These are phyloP conservation scores for Fraxinus baroniana DNA, from an alignment of 305 asterid genomes.

Conservation along the genomic window DNA sequence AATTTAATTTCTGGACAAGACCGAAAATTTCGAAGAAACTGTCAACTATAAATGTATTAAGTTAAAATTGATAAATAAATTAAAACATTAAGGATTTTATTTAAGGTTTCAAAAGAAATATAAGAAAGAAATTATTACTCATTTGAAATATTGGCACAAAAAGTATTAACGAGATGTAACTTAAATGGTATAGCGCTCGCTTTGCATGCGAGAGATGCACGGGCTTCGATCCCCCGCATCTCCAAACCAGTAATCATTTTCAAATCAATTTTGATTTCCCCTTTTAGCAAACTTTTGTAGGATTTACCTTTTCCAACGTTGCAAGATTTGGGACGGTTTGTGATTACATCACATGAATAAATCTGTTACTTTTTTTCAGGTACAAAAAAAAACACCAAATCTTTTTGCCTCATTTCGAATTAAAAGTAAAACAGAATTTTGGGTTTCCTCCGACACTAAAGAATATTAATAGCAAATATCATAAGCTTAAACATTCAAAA, in stretches of 20 bases:
- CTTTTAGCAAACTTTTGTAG: background rate
- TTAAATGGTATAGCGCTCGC: slow-evolving; percentile 99
- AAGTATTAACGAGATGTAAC: slow-evolving; percentile 66
- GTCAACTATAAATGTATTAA: background rate
- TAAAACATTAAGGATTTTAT: background rate
- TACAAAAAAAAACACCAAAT: background rate
- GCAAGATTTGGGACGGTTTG: background rate
- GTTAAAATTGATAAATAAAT: background rate
- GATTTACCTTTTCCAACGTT: background rate
- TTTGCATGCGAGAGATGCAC: slow-evolving; percentile 83
- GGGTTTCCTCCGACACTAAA: background rate
- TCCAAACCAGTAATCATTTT: background rate
- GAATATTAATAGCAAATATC: background rate
- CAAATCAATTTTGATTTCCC: background rate
- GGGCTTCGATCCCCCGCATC: slow-evolving; percentile 28
- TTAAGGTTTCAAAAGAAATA: background rate
- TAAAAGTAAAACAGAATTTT: no score
- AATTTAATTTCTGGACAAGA: no score
- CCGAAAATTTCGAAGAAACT: no score
- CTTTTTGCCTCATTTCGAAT: background rate
- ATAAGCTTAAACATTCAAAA: background rate
- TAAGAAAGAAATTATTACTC: no score
- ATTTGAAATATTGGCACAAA: background rate
- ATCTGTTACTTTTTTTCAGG: background rate
- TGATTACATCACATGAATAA: background rate